Percentiles rank a stretch among this genome's conserved stretches.
Evolutionary conservation across 371 early-diverging fungal species (phyloP).

Genomic region (Entomophthora muscae): DNA sequence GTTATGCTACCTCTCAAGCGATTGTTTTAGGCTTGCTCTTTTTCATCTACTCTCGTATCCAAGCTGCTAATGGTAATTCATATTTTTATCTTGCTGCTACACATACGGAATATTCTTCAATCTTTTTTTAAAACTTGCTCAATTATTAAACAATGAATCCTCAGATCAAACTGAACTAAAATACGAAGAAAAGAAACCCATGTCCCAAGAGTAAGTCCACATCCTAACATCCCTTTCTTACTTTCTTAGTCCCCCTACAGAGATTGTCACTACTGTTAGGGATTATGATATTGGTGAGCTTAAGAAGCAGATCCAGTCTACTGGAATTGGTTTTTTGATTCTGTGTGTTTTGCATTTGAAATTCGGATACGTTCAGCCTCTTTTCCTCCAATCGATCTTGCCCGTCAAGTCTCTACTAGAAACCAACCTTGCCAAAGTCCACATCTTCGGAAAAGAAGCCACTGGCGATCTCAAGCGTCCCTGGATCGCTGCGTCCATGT

Average conservation of each 20-base stretch:
- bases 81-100: background rate
- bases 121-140: background rate
- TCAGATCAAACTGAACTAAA: conserved; percentile 4
- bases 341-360: conserved; percentile 71
- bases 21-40: background rate
- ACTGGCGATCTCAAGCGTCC: conserved; percentile 68
- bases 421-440: conserved; percentile 56
- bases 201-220: conserved; percentile 19
- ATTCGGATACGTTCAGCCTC: conserved; percentile 76
- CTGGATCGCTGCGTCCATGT: conserved; percentile 56
- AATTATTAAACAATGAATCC: background rate
- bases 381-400: conserved; percentile 72
- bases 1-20: background rate
- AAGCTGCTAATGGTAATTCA: background rate
- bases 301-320: conserved; percentile 46
- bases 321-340: conserved; percentile 41
- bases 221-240: conserved; percentile 7
- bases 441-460: conserved; percentile 63
- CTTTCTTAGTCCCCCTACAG: conserved; percentile 15
- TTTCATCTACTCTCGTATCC: background rate
- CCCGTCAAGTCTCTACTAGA: conserved; percentile 54
- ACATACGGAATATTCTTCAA: background rate
- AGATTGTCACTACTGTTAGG: conserved; percentile 47
- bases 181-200: conserved; percentile 16
- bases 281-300: conserved; percentile 73